Percentiles rank a stretch among this genome's conserved stretches.
phyloP scores from a whole-genome alignment of 2,329 filamentous ascomycete species.

The Acarospora socialis region DNA sequence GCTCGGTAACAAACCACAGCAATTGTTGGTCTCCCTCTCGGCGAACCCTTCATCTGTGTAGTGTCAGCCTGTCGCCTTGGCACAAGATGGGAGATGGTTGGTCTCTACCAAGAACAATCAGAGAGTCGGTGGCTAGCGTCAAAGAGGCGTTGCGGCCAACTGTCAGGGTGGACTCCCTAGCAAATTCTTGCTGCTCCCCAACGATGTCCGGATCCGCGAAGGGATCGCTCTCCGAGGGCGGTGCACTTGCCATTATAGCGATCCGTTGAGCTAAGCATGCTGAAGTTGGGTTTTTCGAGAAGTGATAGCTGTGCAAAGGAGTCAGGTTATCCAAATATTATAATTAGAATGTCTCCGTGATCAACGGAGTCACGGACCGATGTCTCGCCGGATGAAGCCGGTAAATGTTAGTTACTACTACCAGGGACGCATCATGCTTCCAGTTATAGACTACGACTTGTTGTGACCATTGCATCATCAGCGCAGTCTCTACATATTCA shows the following conservation, averaged over 20 bases:
- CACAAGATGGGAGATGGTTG: neutral
- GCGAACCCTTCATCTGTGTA: constrained; percentile 38
- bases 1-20: constrained; percentile 41
- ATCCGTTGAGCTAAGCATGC: constrained; percentile 5
- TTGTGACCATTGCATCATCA: too few species aligned
- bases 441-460: too few species aligned
- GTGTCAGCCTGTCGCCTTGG: constrained; percentile 3
- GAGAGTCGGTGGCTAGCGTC: constrained; percentile 44
- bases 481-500: too few species aligned
- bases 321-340: too few species aligned
- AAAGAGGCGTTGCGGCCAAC: constrained; percentile 46
- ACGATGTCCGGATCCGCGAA: constrained; percentile 23
- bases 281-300: neutral
- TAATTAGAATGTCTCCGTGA: too few species aligned
- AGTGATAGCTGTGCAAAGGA: too few species aligned
- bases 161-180: constrained; percentile 32
- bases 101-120: constrained; percentile 42
- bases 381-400: too few species aligned
- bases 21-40: constrained; percentile 34
- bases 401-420: too few species aligned
- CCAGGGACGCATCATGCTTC: too few species aligned
- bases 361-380: too few species aligned
- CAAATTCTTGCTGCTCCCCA: constrained; percentile 22
- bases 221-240: constrained; percentile 18
- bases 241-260: constrained; percentile 14